Evolutionary conservation across 176 grass and related monocot genomes (phyloP).

Genomic region (Lolium multiflorum): DNA sequence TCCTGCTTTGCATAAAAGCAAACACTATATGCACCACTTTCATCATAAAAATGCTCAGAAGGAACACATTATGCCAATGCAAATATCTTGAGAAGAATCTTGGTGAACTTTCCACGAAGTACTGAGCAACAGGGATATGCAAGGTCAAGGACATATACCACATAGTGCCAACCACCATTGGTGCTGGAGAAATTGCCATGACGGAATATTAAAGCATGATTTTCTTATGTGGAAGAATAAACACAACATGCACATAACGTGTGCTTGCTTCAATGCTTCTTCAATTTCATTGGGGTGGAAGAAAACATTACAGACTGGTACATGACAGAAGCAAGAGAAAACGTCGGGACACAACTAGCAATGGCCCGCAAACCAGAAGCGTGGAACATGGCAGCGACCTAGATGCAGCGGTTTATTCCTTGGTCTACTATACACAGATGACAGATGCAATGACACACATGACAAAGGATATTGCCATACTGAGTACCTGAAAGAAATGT

Average conservation of each 20-base stretch:
- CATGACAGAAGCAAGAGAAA: neutral
- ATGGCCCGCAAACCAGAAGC: neutral
- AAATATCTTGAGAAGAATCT: slow-evolving; percentile 31
- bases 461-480: neutral
- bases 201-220: neutral
- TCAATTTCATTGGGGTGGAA: neutral
- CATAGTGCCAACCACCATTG: neutral
- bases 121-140: neutral
- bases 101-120: slow-evolving; percentile 3
- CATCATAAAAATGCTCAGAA: slow-evolving; percentile 21
- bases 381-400: slow-evolving; percentile 7
- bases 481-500: neutral
- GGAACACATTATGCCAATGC: slow-evolving; percentile 20
- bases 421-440: slow-evolving; percentile 38
- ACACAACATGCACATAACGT: slow-evolving; percentile 11
- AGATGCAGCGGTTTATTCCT: slow-evolving; percentile 8
- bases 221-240: neutral
- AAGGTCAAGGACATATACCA: neutral
- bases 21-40: slow-evolving; percentile 17
- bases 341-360: neutral
- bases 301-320: slow-evolving; percentile 6
- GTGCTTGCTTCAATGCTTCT: neutral
- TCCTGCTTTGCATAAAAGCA: slow-evolving; percentile 23
- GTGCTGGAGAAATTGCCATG: slow-evolving; percentile 22
- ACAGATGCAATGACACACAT: slow-evolving; percentile 34